These are phyloP conservation scores for Mychonastes homosphaera DNA, from an alignment of 139 green algal genomes.

Conservation along the genomic window DNA sequence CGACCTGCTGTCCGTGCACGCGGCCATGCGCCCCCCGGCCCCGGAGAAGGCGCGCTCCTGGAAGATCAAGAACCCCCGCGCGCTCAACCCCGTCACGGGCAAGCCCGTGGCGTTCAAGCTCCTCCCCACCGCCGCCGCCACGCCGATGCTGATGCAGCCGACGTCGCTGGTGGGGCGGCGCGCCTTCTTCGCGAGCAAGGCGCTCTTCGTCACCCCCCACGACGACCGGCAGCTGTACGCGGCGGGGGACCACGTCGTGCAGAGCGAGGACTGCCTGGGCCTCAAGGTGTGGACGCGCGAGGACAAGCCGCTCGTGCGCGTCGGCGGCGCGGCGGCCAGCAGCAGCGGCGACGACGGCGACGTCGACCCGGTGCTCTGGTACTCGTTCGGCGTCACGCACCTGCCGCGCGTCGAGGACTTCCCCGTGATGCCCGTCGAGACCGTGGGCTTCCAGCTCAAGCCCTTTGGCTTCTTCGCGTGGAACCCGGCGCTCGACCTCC, in stretches of 20 bases:
- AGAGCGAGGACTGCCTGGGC: slow-evolving; percentile 37
- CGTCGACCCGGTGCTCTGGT: slow-evolving; percentile 72
- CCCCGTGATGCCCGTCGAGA: slow-evolving; percentile 78
- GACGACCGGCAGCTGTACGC: slow-evolving; percentile 53
- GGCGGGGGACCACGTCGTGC: slow-evolving; percentile 63
- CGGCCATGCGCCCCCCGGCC: slow-evolving; percentile 14
- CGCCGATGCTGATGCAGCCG: slow-evolving; percentile 28
- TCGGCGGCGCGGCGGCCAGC: neutral
- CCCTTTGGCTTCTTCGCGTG: slow-evolving; percentile 50
- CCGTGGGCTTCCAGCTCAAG: slow-evolving; percentile 52
- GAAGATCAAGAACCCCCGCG: slow-evolving; percentile 49
- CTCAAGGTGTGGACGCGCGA: slow-evolving; percentile 45
- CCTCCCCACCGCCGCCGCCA: slow-evolving; percentile 34
- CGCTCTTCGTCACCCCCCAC: slow-evolving; percentile 68
- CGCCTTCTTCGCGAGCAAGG: slow-evolving; percentile 60
- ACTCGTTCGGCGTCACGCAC: slow-evolving; percentile 76
- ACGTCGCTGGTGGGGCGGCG: slow-evolving; percentile 30
- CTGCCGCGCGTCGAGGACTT: slow-evolving; percentile 66
- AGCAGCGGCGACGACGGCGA: slow-evolving; percentile 45
- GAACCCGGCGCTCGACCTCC: slow-evolving; percentile 71
- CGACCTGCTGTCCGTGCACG: slow-evolving; percentile 44
- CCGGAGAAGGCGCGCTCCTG: slow-evolving; percentile 15
- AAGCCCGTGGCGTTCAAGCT: slow-evolving; percentile 63
- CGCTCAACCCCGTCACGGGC: slow-evolving; percentile 44
- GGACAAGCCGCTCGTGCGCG: slow-evolving; percentile 7